Conservation (phyloP, 192 early-diverging fungal genomes). For the Coemansia reversa region DNA sequence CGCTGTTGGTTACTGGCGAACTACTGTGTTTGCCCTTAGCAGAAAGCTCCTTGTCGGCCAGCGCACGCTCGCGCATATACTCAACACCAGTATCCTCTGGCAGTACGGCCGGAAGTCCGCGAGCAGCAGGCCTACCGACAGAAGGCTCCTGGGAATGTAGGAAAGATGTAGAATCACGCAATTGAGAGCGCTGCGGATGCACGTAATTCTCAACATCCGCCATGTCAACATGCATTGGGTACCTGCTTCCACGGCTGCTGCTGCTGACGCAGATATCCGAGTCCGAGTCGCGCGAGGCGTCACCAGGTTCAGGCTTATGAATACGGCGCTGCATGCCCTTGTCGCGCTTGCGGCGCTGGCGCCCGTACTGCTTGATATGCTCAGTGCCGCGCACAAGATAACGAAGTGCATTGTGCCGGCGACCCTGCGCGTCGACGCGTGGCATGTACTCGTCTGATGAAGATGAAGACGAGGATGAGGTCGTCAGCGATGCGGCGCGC, state of each 20-base stretch:
- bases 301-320: slow-evolving; percentile 7
- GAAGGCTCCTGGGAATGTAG: slow-evolving; percentile 35
- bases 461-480: slow-evolving; percentile 28
- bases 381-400: slow-evolving; percentile 54
- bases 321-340: neutral
- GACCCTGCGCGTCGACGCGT: slow-evolving; percentile 29
- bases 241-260: neutral
- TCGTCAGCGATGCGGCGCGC: slow-evolving; percentile 13
- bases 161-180: slow-evolving; percentile 13
- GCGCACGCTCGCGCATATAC: slow-evolving; percentile 37
- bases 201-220: slow-evolving; percentile 52
- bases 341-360: slow-evolving; percentile 19
- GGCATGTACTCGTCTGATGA: slow-evolving; percentile 18
- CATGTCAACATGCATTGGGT: slow-evolving; percentile 37
- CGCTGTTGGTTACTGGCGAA: no score
- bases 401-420: slow-evolving; percentile 35
- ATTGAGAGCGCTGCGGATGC: slow-evolving; percentile 23
- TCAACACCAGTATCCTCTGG: slow-evolving; percentile 39
- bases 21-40: neutral
- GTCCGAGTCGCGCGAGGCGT: slow-evolving; percentile 42
- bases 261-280: slow-evolving; percentile 34
- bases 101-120: slow-evolving; percentile 18
- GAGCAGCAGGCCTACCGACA: slow-evolving; percentile 26
- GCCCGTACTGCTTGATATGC: slow-evolving; percentile 45
- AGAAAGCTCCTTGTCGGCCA: neutral